Evolutionary conservation across 2,329 filamentous ascomycete genomes (phyloP).

Genomic region (Peltaster fructicola): DNA sequence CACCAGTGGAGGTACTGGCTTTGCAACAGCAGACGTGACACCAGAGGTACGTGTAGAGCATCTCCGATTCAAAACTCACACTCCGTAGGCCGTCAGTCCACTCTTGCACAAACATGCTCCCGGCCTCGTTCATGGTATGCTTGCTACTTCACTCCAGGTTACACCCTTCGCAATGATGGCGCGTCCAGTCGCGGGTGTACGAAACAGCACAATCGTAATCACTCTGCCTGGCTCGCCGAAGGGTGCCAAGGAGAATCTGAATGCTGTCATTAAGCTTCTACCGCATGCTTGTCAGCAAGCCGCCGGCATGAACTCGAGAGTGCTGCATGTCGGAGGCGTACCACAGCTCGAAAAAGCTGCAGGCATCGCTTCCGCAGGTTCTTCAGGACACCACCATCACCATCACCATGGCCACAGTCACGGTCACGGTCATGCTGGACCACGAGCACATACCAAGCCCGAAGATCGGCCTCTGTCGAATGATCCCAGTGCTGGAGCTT

Average conservation of each 20-base stretch:
- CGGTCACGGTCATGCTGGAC: conserved; percentile 22
- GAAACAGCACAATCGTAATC: conserved; percentile 64
- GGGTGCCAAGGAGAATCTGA: conserved; percentile 82
- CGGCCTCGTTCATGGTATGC: conserved; percentile 88
- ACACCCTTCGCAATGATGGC: conserved; percentile 98
- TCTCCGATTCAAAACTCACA: conserved; percentile 1
- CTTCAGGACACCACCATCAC: conserved; percentile 11
- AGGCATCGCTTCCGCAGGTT: conserved; percentile 32
- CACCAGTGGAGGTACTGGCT: conserved; percentile 86
- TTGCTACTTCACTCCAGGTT: conserved; percentile 63
- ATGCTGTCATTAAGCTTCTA: conserved; percentile 72
- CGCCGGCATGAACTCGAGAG: conserved; percentile 63
- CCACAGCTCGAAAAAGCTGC: conserved; percentile 73
- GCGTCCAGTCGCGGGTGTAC: conserved; percentile 73
- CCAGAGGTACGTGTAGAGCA: conserved; percentile 48
- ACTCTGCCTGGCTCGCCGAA: conserved; percentile 92
- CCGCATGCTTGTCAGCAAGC: conserved; percentile 91
- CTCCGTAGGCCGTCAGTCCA: conserved; percentile 49
- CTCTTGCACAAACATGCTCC: conserved; percentile 73
- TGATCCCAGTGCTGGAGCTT: conserved; percentile 40
- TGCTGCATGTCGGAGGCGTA: conserved; percentile 62
- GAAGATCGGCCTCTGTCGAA: conserved; percentile 40
- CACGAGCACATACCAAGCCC: conserved; percentile 53
- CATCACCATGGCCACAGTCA: conserved; percentile 30
- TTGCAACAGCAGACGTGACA: conserved; percentile 67